Base-by-base conservation (phyloP, 202 grass and related monocot species). In the Zizania palustris region DNA sequence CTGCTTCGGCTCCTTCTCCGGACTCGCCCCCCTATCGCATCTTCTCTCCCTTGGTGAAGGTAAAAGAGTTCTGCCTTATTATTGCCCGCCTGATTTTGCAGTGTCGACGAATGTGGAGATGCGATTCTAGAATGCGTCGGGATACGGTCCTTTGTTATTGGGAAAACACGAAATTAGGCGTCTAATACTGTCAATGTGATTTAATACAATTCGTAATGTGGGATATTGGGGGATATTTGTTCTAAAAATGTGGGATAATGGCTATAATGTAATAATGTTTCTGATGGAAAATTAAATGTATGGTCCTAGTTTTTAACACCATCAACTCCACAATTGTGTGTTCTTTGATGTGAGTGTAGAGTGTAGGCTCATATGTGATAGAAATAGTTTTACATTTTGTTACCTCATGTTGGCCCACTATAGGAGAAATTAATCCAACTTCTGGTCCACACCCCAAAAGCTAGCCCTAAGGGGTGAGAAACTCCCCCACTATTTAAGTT, bases 1-100 rank as follows among this genome's bases (percentile, higher is more conserved):
- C 34, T 64, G 67, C 55, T 61, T 87, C 56, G 69, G 73, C 9
- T 82, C 77, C n/a, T 91, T 87, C 85, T 85, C 85, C 68, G 78
- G 89, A 41, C 85, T 87, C 34, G 69, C 69, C 3, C 69, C 83
- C 41, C 35, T 85, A 3, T 85, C 83, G 18, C 72, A 46, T 21
- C 18, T 85, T 11, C 83, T 79, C 19, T 85, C 83, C 42, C 19
- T 85, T 0, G 58, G 81, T 22, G 39, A 77, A 15, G 73, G 78
- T 87, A 80, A 82, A 62, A 5, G 34, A 75, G 28, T 78, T n/a
- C 2, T 20, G 4, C 19, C 6, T 73, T 28, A 28, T 18, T 41
- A 38, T 45, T 34, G 28, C 51, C 5, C 5, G n/a, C 9, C 7
- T 22, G 13, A 6, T 0, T 71, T 63, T 77, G 36, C 3, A 8